These are phyloP conservation scores for Centaurea solstitialis DNA, from an alignment of 129 eudicot genomes.

Conservation along the genomic window DNA sequence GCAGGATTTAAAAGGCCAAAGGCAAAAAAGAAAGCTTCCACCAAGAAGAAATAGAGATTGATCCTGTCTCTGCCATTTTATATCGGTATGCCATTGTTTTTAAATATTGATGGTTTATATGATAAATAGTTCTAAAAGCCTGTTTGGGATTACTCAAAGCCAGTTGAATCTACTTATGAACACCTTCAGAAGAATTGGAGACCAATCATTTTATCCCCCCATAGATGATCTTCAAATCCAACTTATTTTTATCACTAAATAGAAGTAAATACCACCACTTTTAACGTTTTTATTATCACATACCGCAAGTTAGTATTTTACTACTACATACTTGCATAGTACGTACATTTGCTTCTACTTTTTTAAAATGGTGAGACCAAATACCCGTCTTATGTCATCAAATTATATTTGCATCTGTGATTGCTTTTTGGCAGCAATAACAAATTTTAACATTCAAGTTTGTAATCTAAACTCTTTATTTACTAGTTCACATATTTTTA, in stretches of 20 bases:
- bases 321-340: background rate
- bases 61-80: background rate
- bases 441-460: background rate
- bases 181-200: background rate
- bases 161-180: background rate
- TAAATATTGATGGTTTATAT: background rate
- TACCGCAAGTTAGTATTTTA: background rate
- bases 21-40: slow-evolving; percentile 41
- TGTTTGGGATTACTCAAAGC: slow-evolving; percentile 1
- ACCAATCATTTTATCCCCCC: background rate
- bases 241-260: background rate
- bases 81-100: background rate
- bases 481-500: background rate
- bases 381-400: background rate
- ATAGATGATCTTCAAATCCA: background rate
- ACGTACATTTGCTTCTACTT: background rate
- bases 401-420: background rate
- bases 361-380: background rate
- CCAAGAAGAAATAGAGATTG: slow-evolving; percentile 41
- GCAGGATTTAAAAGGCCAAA: slow-evolving; percentile 39
- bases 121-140: background rate
- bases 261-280: background rate
- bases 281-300: background rate
- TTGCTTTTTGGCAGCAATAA: background rate
- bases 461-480: background rate